phyloP scores from a whole-genome alignment of 805 yeast species.

The Yamadazyma takamatsuzukensis region DNA sequence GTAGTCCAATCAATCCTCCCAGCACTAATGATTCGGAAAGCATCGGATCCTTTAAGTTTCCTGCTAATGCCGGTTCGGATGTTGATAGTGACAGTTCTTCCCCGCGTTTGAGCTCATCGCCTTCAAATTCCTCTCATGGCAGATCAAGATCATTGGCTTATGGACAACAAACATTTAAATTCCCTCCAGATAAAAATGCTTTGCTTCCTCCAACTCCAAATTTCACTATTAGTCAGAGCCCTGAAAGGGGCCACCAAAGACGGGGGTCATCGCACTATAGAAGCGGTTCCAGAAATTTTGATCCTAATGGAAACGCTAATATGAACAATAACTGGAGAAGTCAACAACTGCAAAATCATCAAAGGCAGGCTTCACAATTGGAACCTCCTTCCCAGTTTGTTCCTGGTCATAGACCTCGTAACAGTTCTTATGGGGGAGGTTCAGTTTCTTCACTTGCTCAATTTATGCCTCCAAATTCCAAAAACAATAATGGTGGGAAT shows the following conservation, averaged over 20 bases:
- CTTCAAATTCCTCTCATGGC: conserved; percentile 20
- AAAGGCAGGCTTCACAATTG: conserved; percentile 22
- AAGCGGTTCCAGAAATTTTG: conserved; percentile 36
- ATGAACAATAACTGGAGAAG: conserved; percentile 66
- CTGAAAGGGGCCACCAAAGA: conserved; percentile 39
- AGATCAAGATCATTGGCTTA: conserved; percentile 40
- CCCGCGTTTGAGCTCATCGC: conserved; percentile 9
- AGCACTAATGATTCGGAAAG: conserved; percentile 11
- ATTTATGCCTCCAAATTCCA: conserved; percentile 26
- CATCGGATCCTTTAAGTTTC: conserved; percentile 51
- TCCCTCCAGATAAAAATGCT: conserved; percentile 48
- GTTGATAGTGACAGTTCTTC: conserved; percentile 12
- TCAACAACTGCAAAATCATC: conserved; percentile 38
- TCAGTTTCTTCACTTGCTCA: conserved; percentile 49
- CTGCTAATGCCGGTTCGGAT: conserved; percentile 34
- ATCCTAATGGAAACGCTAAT: conserved; percentile 26
- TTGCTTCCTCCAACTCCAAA: conserved; percentile 55
- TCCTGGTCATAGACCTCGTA: conserved; percentile 78
- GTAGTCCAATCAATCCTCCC: conserved; percentile 7
- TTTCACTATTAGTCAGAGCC: conserved; percentile 38
- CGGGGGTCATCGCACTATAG: conserved; percentile 40
- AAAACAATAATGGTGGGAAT: conserved; percentile 23
- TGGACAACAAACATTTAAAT: conserved; percentile 52
- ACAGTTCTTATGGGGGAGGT: conserved; percentile 51
- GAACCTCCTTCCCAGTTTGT: conserved; percentile 48